These are phyloP conservation scores for Colletotrichum somersetense DNA, from an alignment of 2,329 filamentous ascomycete genomes.

Conservation along the genomic window DNA sequence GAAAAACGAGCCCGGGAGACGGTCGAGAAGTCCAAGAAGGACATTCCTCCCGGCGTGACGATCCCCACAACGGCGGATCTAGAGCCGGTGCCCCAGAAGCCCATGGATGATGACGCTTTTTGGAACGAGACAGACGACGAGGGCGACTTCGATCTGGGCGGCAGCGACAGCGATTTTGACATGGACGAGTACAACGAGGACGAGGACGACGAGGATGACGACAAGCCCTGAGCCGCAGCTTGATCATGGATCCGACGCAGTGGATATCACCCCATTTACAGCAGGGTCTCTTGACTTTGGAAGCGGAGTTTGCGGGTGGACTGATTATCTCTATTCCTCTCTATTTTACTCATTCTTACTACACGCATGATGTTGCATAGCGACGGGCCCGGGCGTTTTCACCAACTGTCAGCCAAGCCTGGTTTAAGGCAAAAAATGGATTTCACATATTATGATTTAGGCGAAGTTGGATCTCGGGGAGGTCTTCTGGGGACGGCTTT, in stretches of 20 bases:
- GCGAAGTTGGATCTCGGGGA: slow-evolving; percentile 37
- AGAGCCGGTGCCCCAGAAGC: slow-evolving; percentile 70
- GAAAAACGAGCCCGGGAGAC: slow-evolving; percentile 76
- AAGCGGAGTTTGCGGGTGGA: slow-evolving; percentile 17
- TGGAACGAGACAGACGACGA: slow-evolving; percentile 84
- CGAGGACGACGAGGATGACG: slow-evolving; percentile 65
- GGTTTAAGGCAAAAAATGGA: slow-evolving; percentile 32
- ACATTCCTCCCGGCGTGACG: slow-evolving; percentile 82
- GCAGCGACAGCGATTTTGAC: slow-evolving; percentile 76
- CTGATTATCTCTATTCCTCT: slow-evolving; percentile 4
- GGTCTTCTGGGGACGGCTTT: slow-evolving; percentile 32
- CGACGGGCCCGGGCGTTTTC: slow-evolving; percentile 42
- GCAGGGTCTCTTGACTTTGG: slow-evolving; percentile 3
- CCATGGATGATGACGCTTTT: slow-evolving; percentile 80
- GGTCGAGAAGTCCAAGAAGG: slow-evolving; percentile 79
- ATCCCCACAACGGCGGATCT: slow-evolving; percentile 83
- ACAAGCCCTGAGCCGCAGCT: slow-evolving; percentile 25
- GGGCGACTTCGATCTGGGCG: slow-evolving; percentile 75
- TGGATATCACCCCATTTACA: not conserved
- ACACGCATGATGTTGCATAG: slow-evolving; percentile 42
- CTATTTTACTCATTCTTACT: slow-evolving; percentile 17
- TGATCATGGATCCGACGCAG: not conserved
- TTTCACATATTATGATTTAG: slow-evolving; percentile 32
- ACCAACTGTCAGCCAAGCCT: slow-evolving; percentile 34
- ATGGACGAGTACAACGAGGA: slow-evolving; percentile 71